Conservation (phyloP, 352 stramenopile species). For the Phytophthora pini region DNA sequence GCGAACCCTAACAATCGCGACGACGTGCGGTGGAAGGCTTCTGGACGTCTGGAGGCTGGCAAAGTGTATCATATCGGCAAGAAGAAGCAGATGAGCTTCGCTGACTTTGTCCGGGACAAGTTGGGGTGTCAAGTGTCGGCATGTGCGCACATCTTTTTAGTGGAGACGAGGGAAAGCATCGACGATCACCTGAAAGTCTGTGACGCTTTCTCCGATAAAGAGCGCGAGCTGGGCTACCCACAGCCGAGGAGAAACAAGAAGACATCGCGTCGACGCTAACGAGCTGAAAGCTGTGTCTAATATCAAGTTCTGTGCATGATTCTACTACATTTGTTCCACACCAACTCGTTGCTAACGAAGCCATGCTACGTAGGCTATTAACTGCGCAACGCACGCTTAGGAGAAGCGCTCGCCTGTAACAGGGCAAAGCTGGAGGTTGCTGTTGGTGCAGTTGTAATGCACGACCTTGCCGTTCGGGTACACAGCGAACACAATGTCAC, state of each 20-base stretch:
- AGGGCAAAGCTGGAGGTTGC: conserved; percentile 80
- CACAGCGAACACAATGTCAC: conserved; percentile 88
- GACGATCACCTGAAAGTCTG: conserved; percentile 77
- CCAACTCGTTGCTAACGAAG: conserved; percentile 29
- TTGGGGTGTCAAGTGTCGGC: conserved; percentile 56
- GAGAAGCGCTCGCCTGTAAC: conserved; percentile 85
- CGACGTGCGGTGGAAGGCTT: conserved; percentile 45
- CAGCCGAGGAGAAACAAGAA: conserved; percentile 22
- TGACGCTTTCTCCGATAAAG: conserved; percentile 66
- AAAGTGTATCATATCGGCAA: conserved; percentile 60
- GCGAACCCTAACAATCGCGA: conserved; percentile 22
- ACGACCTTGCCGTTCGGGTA: conserved; percentile 88
- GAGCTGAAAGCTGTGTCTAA: conserved; percentile 21
- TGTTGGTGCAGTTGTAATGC: conserved; percentile 91
- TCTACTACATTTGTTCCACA: conserved; percentile 23
- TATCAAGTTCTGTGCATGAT: conserved; percentile 37
- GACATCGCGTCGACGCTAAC: conserved; percentile 25
- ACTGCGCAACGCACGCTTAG: conserved; percentile 27
- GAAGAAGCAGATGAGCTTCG: conserved; percentile 62
- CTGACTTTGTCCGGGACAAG: conserved; percentile 62
- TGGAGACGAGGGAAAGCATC: conserved; percentile 63
- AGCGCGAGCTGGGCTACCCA: conserved; percentile 51
- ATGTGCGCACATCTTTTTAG: conserved; percentile 75
- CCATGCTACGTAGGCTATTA: conserved; percentile 5
- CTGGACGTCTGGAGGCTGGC: conserved; percentile 59